phyloP scores from a whole-genome alignment of 139 green algal species.

The Micractinium conductrix region DNA sequence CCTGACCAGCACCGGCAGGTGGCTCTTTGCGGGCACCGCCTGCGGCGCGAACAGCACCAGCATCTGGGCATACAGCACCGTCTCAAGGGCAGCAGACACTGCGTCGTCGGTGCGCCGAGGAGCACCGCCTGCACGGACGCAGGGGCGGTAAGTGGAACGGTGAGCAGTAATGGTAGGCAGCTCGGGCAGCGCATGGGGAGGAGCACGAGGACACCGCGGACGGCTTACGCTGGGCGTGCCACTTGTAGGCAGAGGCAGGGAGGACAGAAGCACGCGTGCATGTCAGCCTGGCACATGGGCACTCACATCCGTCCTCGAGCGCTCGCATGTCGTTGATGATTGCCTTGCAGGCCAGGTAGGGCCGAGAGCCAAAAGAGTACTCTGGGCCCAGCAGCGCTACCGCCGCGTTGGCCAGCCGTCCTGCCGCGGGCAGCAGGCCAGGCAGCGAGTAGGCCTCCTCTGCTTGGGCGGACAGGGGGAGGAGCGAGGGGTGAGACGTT shows the following conservation, averaged over 20 bases:
- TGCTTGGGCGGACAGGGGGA: slow-evolving; percentile 36
- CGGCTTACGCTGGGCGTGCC: background rate
- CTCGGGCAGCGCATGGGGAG: background rate
- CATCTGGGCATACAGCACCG: slow-evolving; percentile 94
- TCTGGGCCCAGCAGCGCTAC: slow-evolving; percentile 92
- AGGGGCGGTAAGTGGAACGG: background rate
- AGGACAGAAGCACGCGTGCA: background rate
- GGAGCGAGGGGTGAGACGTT: background rate
- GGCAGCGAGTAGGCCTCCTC: slow-evolving; percentile 54
- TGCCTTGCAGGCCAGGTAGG: slow-evolving; percentile 72
- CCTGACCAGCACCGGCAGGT: slow-evolving; percentile 76
- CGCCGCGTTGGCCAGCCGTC: slow-evolving; percentile 88
- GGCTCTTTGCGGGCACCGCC: slow-evolving; percentile 68
- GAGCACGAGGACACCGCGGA: too few species aligned
- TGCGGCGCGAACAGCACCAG: slow-evolving; percentile 93
- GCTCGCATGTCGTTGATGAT: slow-evolving; percentile 60
- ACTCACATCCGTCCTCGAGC: slow-evolving; percentile 9
- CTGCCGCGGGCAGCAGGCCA: slow-evolving; percentile 70
- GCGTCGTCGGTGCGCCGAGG: slow-evolving; percentile 46
- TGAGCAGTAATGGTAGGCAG: background rate
- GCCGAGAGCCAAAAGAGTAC: slow-evolving; percentile 66
- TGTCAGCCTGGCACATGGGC: background rate
- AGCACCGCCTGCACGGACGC: background rate
- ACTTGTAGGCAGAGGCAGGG: background rate
- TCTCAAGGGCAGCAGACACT: slow-evolving; percentile 66